Percentiles rank a stretch among this genome's conserved stretches.
Conservation (phyloP, 371 early-diverging fungal genomes). For the Enterospora canceri region DNA sequence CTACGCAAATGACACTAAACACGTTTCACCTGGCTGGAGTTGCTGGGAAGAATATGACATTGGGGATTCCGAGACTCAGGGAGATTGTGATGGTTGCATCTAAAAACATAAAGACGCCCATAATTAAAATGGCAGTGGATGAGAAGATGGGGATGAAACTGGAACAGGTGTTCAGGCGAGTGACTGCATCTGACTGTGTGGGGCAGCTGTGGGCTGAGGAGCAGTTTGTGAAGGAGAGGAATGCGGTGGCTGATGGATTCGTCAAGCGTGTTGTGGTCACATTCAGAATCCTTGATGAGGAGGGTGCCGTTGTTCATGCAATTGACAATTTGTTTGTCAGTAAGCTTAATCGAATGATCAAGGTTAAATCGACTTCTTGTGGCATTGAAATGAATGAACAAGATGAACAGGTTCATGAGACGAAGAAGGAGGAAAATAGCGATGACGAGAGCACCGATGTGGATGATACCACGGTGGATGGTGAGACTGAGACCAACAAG, state of each 20-base stretch:
- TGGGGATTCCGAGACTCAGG: conserved; percentile 97
- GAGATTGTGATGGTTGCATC: conserved; percentile 98
- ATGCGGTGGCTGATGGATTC: conserved; percentile 8
- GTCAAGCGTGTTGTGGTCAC: conserved; percentile 28
- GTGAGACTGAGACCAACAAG: conserved; percentile 19
- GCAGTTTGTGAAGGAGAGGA: conserved; percentile 21
- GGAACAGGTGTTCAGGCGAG: background rate
- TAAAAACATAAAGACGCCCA: conserved; percentile 76
- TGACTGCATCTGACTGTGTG: conserved; percentile 36
- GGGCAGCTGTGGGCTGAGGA: conserved; percentile 28
- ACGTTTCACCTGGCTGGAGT: conserved; percentile 99
- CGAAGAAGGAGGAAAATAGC: background rate
- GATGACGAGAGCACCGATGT: conserved; percentile 5
- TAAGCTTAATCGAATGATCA: conserved; percentile 36
- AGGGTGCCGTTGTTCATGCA: conserved; percentile 2
- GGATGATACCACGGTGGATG: conserved; percentile 24
- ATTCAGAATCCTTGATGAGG: conserved; percentile 18
- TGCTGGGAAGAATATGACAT: conserved; percentile 92
- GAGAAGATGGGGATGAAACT: background rate
- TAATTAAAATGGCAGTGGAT: conserved; percentile 25
- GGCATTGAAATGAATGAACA: conserved; percentile 19
- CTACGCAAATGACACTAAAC: conserved; percentile 99
- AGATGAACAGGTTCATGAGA: background rate
- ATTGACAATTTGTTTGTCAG: conserved; percentile 41
- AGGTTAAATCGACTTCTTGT: conserved; percentile 6